Percentiles rank a stretch among this genome's conserved stretches.
Evolutionary conservation across 129 eudicot species (phyloP).

Genomic region (Silybum marianum): DNA sequence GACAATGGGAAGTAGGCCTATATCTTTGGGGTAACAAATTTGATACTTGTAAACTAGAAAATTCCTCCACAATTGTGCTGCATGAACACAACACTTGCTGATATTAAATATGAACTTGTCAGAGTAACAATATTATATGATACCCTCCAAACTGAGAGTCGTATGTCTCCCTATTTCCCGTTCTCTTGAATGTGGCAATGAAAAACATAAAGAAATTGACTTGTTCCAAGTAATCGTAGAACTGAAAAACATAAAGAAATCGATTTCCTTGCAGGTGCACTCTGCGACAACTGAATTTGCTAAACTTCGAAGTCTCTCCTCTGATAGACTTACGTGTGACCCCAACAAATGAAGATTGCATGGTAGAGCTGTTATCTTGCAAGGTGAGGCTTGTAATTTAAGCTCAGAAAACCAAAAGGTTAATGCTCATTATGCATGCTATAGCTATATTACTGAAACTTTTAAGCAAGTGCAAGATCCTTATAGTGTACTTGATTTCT

Average conservation of each 20-base stretch:
- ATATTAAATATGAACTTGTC: not conserved
- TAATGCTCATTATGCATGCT: not conserved
- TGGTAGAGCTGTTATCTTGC: conserved; percentile 89
- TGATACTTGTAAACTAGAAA: not conserved
- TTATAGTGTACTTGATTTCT: too few species aligned
- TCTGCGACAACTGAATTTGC: conserved; percentile 61
- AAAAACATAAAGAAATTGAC: too few species aligned
- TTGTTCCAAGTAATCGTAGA: too few species aligned
- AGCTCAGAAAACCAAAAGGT: too few species aligned
- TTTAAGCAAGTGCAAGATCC: too few species aligned
- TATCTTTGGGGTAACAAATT: too few species aligned
- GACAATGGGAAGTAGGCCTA: not conserved
- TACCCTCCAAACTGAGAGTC: not conserved
- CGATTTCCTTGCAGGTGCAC: conserved; percentile 63
- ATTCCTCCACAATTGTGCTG: not conserved
- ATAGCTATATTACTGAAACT: not conserved
- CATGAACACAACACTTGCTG: not conserved
- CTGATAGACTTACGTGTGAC: conserved; percentile 71
- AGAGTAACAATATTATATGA: not conserved
- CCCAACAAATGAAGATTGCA: conserved; percentile 75
- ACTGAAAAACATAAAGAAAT: not conserved
- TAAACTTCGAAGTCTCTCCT: conserved; percentile 83
- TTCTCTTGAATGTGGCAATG: too few species aligned
- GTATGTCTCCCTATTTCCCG: not conserved
- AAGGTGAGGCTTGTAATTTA: too few species aligned